Evolutionary conservation across 768 basidiomycete species (phyloP), one percentile per base, ranked within the genome.

Genomic region (Paxillus rubicundulus): DNA sequence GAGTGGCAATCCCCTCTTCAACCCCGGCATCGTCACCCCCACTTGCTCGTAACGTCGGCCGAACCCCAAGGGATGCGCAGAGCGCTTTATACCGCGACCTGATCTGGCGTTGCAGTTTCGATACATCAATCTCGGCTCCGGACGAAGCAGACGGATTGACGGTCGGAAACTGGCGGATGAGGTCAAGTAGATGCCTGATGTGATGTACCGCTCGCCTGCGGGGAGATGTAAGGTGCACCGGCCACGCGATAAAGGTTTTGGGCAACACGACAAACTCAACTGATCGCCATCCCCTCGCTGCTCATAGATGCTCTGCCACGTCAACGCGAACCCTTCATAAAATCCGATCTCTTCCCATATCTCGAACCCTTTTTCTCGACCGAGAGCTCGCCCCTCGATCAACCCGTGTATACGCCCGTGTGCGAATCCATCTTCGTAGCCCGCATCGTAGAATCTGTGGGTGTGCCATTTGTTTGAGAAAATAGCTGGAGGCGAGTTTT

Each of bases 271-370:
- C 36, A 4, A 4, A 75, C 80, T 50, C 60, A 46, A 84, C 84
- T 81, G 77, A 61, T 84, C 77, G 44, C 63, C 65, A 13, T 67
- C 66, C 4, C 67, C 70, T 50, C 18, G 74, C 47, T 69, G 70
- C 18, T 69, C 60, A 38, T 74, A 73, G 48, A 89, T 70, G 2
- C 74, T 74, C 53, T 73, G 68, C 90, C 91, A 97, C 50, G 84
- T 80, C 49, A 62, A 55, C 2, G 92, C 92, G 60, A 88, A 87
- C 5, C 94, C 96, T 61, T 95, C 82, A 66, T 95, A 95, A 61
- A 86, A 98, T 2, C 91, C 94, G 12, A 99, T 79, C 68, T 99
- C 96, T 68, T 98, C 95, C 93, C 94, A 98, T 71, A 97, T 85
- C 70, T 96, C 94, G 68, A 86, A 98, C 0, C 89, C 91, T 60